These are phyloP conservation scores for Sequoia sempervirens DNA, from an alignment of 75 land plant species.

Conservation along the genomic window DNA sequence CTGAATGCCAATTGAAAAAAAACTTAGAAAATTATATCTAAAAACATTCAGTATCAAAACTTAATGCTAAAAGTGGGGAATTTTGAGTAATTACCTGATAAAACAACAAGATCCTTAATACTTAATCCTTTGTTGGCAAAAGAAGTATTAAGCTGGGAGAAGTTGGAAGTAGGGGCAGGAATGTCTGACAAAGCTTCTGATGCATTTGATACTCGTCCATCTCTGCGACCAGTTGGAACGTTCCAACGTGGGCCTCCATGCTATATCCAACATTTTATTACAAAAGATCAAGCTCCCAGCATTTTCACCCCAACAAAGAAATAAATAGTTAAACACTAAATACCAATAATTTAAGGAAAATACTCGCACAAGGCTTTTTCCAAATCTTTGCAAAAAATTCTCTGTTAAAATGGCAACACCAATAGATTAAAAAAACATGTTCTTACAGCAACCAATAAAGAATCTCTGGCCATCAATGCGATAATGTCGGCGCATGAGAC, in stretches of 20 bases:
- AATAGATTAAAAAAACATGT: neutral
- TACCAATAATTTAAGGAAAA: too few relatives aligned
- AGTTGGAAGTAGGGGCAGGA: conserved; percentile 17
- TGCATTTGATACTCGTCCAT: conserved; percentile 13
- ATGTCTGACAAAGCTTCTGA: conserved; percentile 5
- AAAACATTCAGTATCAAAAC: too few relatives aligned
- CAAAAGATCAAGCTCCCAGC: too few relatives aligned
- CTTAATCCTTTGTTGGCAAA: conserved; percentile 16
- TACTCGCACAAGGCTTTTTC: too few relatives aligned
- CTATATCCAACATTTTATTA: neutral
- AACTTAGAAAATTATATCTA: too few relatives aligned
- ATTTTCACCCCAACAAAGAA: too few relatives aligned
- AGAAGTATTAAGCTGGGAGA: conserved; percentile 4
- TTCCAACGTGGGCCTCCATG: conserved; percentile 16
- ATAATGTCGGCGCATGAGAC: conserved; percentile 73
- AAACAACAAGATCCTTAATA: conserved; percentile 16
- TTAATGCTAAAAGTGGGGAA: too few relatives aligned
- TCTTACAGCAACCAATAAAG: neutral
- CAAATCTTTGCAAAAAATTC: too few relatives aligned
- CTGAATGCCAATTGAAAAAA: too few relatives aligned
- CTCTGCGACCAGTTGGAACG: conserved; percentile 29
- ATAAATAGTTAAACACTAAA: too few relatives aligned
- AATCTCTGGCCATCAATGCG: conserved; percentile 48
- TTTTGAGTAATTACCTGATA: conserved; percentile 13
- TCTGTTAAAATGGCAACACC: too few relatives aligned